A percentile compares a stretch with the other conserved stretches of the same genome.
Conservation (phyloP, 1,284 basidiomycete species). For the Heliocybe sulcata region DNA sequence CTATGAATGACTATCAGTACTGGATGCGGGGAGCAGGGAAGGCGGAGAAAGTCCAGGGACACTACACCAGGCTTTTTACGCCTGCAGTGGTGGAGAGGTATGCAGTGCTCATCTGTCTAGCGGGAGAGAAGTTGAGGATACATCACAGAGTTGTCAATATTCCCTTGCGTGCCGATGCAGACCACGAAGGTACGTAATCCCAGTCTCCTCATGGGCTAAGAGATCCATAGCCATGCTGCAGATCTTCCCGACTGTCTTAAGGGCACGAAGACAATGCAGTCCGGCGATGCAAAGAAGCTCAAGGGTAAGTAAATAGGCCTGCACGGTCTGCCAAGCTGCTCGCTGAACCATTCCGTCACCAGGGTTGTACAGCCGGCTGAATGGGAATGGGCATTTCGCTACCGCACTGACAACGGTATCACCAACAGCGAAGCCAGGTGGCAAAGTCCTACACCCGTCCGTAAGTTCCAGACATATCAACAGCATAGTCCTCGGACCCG, state of each 20-base stretch:
- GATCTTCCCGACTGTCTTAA: neutral
- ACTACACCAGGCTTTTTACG: constrained; percentile 41
- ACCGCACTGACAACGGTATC: constrained; percentile 49
- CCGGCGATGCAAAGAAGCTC: constrained; percentile 6
- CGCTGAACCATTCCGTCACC: neutral
- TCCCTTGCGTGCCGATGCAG: constrained; percentile 37
- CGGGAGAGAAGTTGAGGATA: neutral
- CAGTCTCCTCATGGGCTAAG: neutral
- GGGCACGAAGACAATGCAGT: constrained; percentile 14
- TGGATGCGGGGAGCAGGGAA: constrained; percentile 36
- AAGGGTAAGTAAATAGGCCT: neutral
- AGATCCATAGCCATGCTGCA: neutral
- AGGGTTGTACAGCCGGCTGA: constrained; percentile 50
- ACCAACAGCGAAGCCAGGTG: constrained; percentile 39
- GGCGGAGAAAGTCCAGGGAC: constrained; percentile 27
- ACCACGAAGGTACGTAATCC: constrained; percentile 32
- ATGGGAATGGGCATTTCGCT: constrained; percentile 40
- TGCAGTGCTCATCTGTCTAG: constrained; percentile 10
- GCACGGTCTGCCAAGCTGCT: neutral
- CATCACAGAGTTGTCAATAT: constrained; percentile 38
- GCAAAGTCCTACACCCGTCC: constrained; percentile 48
- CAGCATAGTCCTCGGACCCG: constrained; percentile 1
- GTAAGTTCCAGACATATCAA: constrained; percentile 27
- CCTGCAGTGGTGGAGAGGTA: constrained; percentile 44
- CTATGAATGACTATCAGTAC: constrained; percentile 51